These are phyloP conservation scores for Thelephora ganbajun DNA, from an alignment of 768 basidiomycete species.

Conservation along the genomic window DNA sequence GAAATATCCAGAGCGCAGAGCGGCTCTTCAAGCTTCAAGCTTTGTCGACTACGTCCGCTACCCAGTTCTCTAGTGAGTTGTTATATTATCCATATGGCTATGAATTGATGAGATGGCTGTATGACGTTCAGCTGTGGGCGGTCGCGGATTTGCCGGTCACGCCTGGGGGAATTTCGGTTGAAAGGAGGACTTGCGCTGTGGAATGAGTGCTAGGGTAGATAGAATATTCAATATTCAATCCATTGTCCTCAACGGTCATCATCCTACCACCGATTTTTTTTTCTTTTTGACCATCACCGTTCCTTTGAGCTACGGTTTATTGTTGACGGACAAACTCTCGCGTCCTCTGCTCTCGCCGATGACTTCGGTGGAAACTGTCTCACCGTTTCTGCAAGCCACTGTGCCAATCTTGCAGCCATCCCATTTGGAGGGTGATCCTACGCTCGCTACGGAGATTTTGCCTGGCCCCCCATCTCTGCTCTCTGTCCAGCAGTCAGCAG, in stretches of 20 bases:
- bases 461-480: conserved; percentile 73
- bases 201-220: no score
- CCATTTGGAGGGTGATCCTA: conserved; percentile 71
- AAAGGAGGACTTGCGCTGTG: no score
- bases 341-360: conserved; percentile 20
- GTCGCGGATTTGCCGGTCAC: background rate
- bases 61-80: no score
- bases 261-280: background rate
- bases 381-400: conserved; percentile 60
- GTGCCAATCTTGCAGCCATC: conserved; percentile 63
- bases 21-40: no score
- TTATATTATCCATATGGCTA: no score
- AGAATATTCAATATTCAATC: background rate
- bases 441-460: conserved; percentile 79
- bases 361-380: conserved; percentile 61
- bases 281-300: conserved; percentile 10
- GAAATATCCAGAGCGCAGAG: no score
- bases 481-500: conserved; percentile 48
- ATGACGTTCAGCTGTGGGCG: background rate
- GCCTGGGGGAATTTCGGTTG: background rate
- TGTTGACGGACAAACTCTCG: no score
- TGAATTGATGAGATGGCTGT: no score
- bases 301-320: conserved; percentile 6
- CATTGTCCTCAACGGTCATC: background rate
- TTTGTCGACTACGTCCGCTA: no score